phyloP scores from a whole-genome alignment of 257 asterid species.

The Ballota nigra region DNA sequence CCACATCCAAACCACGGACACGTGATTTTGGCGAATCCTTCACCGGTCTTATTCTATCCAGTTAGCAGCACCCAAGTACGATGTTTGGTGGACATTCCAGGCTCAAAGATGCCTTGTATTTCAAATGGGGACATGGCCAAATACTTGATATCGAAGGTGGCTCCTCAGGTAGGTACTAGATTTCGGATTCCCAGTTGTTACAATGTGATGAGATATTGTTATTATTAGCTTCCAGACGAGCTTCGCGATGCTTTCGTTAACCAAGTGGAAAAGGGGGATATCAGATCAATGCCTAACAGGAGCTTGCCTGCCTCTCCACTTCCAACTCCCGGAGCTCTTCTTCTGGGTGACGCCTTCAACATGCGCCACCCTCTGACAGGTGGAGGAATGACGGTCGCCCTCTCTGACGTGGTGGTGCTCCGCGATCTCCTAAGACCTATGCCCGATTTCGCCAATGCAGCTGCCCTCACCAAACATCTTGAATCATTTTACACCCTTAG shows the following conservation, averaged over 20 bases:
- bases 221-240: conserved; percentile 40
- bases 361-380: conserved; percentile 59
- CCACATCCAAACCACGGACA: conserved; percentile 51
- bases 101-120: conserved; percentile 43
- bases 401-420: conserved; percentile 49
- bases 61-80: conserved; percentile 49
- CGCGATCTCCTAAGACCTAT: conserved; percentile 43
- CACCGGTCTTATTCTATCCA: conserved; percentile 48
- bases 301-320: conserved; percentile 55
- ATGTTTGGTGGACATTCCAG: conserved; percentile 47
- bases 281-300: conserved; percentile 51
- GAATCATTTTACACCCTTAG: conserved; percentile 47
- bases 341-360: conserved; percentile 58
- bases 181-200: too few species aligned
- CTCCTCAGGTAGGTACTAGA: conserved; percentile 38
- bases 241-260: conserved; percentile 35
- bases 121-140: conserved; percentile 49
- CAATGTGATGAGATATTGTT: not conserved
- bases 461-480: conserved; percentile 36
- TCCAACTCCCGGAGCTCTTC: conserved; percentile 52
- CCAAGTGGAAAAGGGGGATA: conserved; percentile 46
- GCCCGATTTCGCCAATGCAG: conserved; percentile 33
- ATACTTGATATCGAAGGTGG: conserved; percentile 39
- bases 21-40: conserved; percentile 49
- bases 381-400: conserved; percentile 61